phyloP scores from a whole-genome alignment of 768 basidiomycete genomes.

The Amanita rubescens region DNA sequence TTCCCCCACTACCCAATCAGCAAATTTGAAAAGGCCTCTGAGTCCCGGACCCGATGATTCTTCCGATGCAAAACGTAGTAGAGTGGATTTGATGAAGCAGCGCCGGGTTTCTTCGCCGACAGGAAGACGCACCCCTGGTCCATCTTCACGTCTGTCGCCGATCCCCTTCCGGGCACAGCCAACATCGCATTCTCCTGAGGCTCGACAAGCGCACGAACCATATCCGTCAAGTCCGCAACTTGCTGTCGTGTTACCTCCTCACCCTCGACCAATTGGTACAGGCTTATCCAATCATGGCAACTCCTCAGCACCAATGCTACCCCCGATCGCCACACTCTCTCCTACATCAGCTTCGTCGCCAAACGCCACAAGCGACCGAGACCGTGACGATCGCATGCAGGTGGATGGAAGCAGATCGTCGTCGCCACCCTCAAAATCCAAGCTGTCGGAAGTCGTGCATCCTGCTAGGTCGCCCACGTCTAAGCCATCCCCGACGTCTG shows the following conservation, averaged over 20 bases:
- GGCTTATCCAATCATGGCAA: conserved; percentile 35
- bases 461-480: conserved; percentile 40
- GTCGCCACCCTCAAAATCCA: conserved; percentile 45
- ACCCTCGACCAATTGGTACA: conserved; percentile 63
- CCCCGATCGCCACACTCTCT: conserved; percentile 64
- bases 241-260: conserved; percentile 60
- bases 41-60: conserved; percentile 62
- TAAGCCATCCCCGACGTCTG: conserved; percentile 50
- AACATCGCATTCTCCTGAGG: conserved; percentile 61
- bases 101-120: conserved; percentile 42
- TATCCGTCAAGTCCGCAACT: conserved; percentile 50
- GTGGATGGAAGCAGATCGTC: conserved; percentile 43
- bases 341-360: conserved; percentile 54
- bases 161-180: conserved; percentile 70
- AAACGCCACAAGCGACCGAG: conserved; percentile 26
- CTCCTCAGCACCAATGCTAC: conserved; percentile 40
- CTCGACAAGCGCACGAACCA: conserved; percentile 40
- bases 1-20: conserved; percentile 46
- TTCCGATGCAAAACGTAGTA: conserved; percentile 49
- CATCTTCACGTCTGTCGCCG: conserved; percentile 61
- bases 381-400: conserved; percentile 48
- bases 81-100: conserved; percentile 48
- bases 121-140: conserved; percentile 47
- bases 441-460: conserved; percentile 46
- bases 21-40: conserved; percentile 56